A percentile compares a stretch with the other conserved stretches of the same genome.
Evolutionary conservation across 23 red algal genomes (phyloP).

Genomic region (Gracilaria gracilis): DNA sequence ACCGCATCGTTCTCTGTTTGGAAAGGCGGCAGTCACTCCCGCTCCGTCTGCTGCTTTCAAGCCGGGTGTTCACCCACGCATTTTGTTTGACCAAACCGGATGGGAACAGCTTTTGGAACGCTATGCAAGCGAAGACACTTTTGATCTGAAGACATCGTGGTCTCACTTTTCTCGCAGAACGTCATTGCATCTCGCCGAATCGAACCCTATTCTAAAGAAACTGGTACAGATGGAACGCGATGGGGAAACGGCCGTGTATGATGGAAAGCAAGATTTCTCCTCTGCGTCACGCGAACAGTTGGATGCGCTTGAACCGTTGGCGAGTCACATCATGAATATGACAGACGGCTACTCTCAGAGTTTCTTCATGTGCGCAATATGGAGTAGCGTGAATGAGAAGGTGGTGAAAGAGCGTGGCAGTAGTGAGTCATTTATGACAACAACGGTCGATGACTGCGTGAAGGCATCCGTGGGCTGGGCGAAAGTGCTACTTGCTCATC

Average conservation of each 20-base stretch:
- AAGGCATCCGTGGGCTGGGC: constrained; percentile 46
- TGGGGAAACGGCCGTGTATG: neutral
- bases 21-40: constrained; percentile 31
- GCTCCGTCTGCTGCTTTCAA: constrained; percentile 25
- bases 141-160: constrained; percentile 26
- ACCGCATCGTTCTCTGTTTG: constrained; percentile 24
- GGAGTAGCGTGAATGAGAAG: constrained; percentile 41
- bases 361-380: constrained; percentile 58
- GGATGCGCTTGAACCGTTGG: constrained; percentile 22
- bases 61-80: constrained; percentile 39
- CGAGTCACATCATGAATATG: constrained; percentile 9
- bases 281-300: neutral
- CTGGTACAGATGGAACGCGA: constrained; percentile 26
- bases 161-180: constrained; percentile 11
- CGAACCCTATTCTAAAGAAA: neutral
- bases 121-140: constrained; percentile 24
- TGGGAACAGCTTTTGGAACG: constrained; percentile 29
- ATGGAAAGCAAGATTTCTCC: neutral
- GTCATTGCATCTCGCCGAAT: constrained; percentile 5
- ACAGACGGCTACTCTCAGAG: neutral
- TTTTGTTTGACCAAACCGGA: constrained; percentile 15
- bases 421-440: neutral
- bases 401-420: neutral
- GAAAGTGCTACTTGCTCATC: constrained; percentile 44
- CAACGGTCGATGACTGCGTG: constrained; percentile 13